Evolutionary conservation across 805 yeast species (phyloP), one percentile per base, ranked within the genome.

Genomic region (Starmerella vitae): DNA sequence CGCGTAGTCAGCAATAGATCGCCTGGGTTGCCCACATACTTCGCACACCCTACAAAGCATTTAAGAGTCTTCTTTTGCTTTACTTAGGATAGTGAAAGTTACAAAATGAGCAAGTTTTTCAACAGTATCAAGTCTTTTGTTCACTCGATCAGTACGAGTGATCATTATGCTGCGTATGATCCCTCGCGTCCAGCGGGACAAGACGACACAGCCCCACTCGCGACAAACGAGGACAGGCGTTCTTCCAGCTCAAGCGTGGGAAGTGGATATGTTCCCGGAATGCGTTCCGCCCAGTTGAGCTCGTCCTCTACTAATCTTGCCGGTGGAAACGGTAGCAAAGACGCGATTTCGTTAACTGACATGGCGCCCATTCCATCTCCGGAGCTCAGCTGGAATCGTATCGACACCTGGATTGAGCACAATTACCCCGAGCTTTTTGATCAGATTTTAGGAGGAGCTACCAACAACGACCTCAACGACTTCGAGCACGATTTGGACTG

Each of bases 361-460:
- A 93, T 93, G 34, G 77, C 80, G 20, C 62, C 66, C 12, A 60
- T 65, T 13, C 64, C 68, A n/a, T 75, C 88, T 38, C 83, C 86
- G 46, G 65, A 71, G 2, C 66, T 78, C 27, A 70, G 95, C 10
- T 88, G 97, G 97, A 71, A 80, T 46, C 86, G 86, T 52, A 75
- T 88, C 42, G 88, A 82, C 49, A 65, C 73, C 15, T 88, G 96
- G 95, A 65, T 88, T 15, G 68, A 71, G 26, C 72, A 73, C 40
- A 70, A 83, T 58, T 78, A 77, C 47, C 81, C 91, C 1, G 98
- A 88, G 60, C 64, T 91, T 41, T 71, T 68, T 43, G 86, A 82
- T 41, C 76, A 91, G 36, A 62, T 88, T 46, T 75, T 77, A 53
- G 77, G 73, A 37, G 79, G 84, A 21, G 91, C 85, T 45, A 83